Evolutionary conservation across 23 red algal genomes (phyloP).

Genomic region (Gracilaria vermiculophylla): DNA sequence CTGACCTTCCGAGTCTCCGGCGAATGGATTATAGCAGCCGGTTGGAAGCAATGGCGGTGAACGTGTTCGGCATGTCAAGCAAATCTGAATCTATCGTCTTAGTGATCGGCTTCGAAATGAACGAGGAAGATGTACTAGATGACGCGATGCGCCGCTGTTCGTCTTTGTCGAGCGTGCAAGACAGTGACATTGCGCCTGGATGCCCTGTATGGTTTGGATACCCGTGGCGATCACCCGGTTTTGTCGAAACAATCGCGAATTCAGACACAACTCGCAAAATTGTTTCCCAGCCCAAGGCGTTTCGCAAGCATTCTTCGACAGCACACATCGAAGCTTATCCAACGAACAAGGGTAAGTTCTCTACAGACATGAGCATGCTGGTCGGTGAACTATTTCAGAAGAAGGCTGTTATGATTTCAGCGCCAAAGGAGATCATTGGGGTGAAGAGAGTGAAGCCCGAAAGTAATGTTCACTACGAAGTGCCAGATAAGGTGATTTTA

Average conservation of each 20-base stretch:
- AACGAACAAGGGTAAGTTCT: conserved; percentile 11
- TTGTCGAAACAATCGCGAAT: conserved; percentile 32
- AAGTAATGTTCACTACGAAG: background rate
- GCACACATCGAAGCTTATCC: background rate
- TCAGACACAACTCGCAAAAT: conserved; percentile 4
- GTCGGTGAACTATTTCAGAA: conserved; percentile 15
- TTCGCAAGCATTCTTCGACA: background rate
- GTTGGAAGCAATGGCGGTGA: conserved; percentile 59
- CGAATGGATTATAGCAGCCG: background rate
- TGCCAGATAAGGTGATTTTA: background rate
- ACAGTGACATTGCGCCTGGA: conserved; percentile 28
- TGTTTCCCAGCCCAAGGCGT: background rate
- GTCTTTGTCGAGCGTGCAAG: background rate
- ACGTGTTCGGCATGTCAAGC: conserved; percentile 83
- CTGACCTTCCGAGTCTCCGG: conserved; percentile 59
- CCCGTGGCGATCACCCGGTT: conserved; percentile 56
- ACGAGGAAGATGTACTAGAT: conserved; percentile 7
- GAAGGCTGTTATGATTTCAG: conserved; percentile 10
- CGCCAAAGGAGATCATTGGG: conserved; percentile 11
- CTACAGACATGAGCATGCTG: background rate
- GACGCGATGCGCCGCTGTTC: background rate
- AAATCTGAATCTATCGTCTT: conserved; percentile 71
- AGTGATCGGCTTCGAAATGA: conserved; percentile 31
- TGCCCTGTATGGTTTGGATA: conserved; percentile 57
- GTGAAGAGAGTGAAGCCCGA: conserved; percentile 7